Conservation (phyloP, 805 yeast genomes). For the Jamesozyma hellenica region DNA sequence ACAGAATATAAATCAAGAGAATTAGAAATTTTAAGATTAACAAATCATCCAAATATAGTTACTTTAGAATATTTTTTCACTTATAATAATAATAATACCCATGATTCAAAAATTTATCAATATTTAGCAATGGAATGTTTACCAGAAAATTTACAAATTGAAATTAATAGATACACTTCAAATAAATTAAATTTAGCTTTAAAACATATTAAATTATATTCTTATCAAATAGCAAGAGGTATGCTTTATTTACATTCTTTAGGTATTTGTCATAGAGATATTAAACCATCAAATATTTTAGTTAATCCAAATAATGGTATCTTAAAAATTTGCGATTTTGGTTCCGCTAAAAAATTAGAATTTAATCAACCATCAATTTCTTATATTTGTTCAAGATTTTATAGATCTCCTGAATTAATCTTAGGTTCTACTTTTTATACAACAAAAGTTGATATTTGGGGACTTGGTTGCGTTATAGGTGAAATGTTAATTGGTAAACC, state of each 20-base stretch:
- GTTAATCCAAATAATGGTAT: conserved; percentile 60
- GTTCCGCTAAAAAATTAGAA: conserved; percentile 72
- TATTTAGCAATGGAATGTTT: conserved; percentile 81
- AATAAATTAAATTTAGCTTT: conserved; percentile 55
- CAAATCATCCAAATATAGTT: conserved; percentile 74
- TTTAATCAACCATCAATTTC: conserved; percentile 81
- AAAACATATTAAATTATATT: conserved; percentile 65
- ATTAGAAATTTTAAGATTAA: conserved; percentile 61
- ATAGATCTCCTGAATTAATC: conserved; percentile 80
- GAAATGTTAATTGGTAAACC: conserved; percentile 90
- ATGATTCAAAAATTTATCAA: conserved; percentile 60
- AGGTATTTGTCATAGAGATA: conserved; percentile 76
- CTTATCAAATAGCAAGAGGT: conserved; percentile 73
- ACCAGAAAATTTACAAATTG: conserved; percentile 70
- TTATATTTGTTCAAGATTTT: conserved; percentile 87
- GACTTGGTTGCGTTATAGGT: conserved; percentile 91
- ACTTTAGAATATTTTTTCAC: conserved; percentile 61
- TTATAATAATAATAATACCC: conserved; percentile 44
- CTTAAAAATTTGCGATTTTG: conserved; percentile 76
- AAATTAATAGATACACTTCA: conserved; percentile 58
- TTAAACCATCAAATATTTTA: conserved; percentile 72
- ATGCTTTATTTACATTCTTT: conserved; percentile 74
- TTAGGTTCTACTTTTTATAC: conserved; percentile 83
- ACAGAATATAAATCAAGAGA: conserved; percentile 80
- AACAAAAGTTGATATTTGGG: conserved; percentile 94